Evolutionary conservation across 2,329 filamentous ascomycete species (phyloP).

Genomic region (Aspergillus flavus): DNA sequence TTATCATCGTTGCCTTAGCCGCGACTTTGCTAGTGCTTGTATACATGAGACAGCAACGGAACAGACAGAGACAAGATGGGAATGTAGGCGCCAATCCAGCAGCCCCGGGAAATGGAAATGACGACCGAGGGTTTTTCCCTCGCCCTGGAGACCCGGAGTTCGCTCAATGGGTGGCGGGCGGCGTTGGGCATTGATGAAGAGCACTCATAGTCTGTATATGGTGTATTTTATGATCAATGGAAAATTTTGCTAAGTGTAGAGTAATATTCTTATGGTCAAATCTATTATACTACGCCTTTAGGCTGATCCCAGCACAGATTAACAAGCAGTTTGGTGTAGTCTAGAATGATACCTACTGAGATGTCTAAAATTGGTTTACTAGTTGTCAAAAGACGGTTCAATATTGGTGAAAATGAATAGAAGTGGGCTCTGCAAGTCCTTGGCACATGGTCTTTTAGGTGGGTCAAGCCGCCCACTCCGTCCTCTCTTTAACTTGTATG

Average conservation of each 20-base stretch:
- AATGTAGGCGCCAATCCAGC: constrained; percentile 31
- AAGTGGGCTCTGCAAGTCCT: neutral
- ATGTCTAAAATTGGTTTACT: neutral
- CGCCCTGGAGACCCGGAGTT: constrained; percentile 68
- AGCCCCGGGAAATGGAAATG: constrained; percentile 27
- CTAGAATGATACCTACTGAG: neutral
- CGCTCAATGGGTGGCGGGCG: constrained; percentile 68
- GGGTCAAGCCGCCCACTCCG: neutral
- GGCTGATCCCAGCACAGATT: neutral
- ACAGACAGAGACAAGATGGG: constrained; percentile 40
- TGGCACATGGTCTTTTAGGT: neutral
- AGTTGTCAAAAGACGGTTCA: neutral
- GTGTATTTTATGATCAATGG: constrained; percentile 1
- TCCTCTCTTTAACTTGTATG: neutral
- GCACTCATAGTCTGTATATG: constrained; percentile 4
- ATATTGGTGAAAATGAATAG: neutral
- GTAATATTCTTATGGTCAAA: neutral
- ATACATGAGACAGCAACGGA: constrained; percentile 65
- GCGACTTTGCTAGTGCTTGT: constrained; percentile 75
- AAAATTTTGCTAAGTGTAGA: neutral
- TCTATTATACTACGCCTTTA: neutral
- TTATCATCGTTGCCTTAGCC: constrained; percentile 79
- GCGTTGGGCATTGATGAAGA: constrained; percentile 57
- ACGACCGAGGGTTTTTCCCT: constrained; percentile 65
- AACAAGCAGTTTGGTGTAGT: neutral